Evolutionary conservation across 2,329 filamentous ascomycete genomes (phyloP), one percentile per base, ranked within the genome.

Genomic region (Calonectria naviculata): DNA sequence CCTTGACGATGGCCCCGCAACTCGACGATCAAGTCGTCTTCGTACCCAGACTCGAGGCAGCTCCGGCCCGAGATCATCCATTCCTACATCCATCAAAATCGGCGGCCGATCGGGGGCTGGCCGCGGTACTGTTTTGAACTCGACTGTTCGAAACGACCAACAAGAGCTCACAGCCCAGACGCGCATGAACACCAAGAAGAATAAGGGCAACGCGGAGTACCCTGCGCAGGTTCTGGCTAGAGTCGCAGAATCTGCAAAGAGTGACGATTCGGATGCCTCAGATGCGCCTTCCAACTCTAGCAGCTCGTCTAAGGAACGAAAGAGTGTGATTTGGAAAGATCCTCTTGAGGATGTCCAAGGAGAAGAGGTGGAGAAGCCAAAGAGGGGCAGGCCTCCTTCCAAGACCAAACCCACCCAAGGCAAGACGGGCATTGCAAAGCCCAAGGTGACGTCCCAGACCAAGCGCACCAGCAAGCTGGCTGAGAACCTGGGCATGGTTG

Each of bases 201-300:
- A 84, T 74, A 82, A 74, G 78, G 82, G 81, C 26, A 77, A 79
- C 47, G 78, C 82, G 19, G 80, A 82, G 75, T 80, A 81, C 63
- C 81, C 83, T 19, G 77, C 80, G 31, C 77, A 83, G 52, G 74
- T 82, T 60, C 74, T 84, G 56, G 82, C 80, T 72, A 81, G 75
- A 73, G 71, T 76, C 65, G 74, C 75, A 56, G 78, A 77, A 67
- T 71, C 78, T 52, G 54, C 67, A 60, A 69, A 69, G 49, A 70
- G 64, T 29, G 80, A 78, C 7, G 72, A 72, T 13, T 73, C 72
- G n/a, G 76, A 78, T 21, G 62, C 58, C 49, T 70, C 67, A 24
- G 73, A 71, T 24, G 67, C 72, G n/a, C 70, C 71, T 15, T 54
- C 65, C 36, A 46, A 60, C 29, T 38, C 49, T 6, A 46, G 13